Conservation (phyloP, 345 rosid species). For the Syzygium aromaticum region DNA sequence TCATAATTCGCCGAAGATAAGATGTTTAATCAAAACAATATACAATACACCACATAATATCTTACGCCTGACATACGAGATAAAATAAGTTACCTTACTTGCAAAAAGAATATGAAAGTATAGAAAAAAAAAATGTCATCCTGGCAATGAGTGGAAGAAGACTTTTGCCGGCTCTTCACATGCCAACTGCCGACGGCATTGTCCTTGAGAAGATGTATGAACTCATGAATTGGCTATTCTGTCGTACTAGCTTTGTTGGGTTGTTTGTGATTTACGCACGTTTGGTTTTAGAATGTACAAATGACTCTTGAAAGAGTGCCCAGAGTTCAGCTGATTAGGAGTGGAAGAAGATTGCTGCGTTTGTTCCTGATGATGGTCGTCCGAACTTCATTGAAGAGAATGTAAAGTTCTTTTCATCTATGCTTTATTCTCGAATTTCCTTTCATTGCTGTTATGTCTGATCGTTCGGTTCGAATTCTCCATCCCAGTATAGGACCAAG, state of each 20-base stretch:
- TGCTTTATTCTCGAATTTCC: not conserved
- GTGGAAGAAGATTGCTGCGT: conserved; percentile 80
- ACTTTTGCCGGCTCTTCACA: no score
- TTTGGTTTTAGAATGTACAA: not conserved
- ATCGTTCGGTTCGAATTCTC: not conserved
- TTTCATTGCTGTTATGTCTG: not conserved
- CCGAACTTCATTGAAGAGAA: conserved; percentile 88
- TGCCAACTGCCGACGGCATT: no score
- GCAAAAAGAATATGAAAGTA: no score
- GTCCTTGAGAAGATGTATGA: not conserved
- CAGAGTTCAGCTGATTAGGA: conserved; percentile 80
- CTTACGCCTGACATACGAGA: no score
- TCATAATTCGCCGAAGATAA: not conserved
- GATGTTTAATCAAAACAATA: not conserved
- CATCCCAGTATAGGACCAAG: conserved; percentile 37
- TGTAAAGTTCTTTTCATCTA: conserved; percentile 22
- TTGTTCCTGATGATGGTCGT: conserved; percentile 86
- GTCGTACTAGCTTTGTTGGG: not conserved
- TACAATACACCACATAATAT: not conserved
- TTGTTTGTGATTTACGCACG: not conserved
- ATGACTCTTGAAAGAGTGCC: conserved; percentile 38
- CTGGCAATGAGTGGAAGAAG: no score
- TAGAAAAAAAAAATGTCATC: no score
- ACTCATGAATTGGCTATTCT: not conserved
- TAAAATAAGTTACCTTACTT: no score